Conservation (phyloP, 176 grass and related monocot species). For the Cenchrus fungigraminus region DNA sequence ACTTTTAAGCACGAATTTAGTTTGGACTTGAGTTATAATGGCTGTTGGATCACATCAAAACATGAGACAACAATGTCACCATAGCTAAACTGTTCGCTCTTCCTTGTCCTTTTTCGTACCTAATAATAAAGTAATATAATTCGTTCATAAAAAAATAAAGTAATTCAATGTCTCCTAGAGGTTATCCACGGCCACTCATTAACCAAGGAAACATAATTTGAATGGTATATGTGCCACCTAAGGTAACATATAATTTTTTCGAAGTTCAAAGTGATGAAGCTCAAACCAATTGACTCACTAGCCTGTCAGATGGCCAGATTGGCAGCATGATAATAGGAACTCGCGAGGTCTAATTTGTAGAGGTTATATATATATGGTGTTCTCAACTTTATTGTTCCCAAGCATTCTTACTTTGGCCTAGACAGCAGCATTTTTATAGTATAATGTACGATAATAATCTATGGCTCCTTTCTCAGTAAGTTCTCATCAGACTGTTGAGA, state of each 20-base stretch:
- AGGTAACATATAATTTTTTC: background rate
- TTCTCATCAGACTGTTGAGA: background rate
- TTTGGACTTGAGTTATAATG: background rate
- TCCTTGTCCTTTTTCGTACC: background rate
- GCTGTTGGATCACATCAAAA: background rate
- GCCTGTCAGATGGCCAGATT: background rate
- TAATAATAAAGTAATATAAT: background rate
- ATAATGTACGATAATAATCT: background rate
- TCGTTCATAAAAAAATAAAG: too few species aligned
- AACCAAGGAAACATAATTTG: background rate
- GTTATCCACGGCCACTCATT: background rate
- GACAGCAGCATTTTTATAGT: background rate
- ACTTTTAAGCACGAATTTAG: background rate
- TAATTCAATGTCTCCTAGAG: background rate
- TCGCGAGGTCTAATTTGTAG: slow-evolving; percentile 4
- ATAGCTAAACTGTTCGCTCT: background rate
- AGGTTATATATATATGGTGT: background rate
- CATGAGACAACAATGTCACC: background rate
- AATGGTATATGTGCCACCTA: background rate
- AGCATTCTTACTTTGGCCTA: slow-evolving; percentile 5
- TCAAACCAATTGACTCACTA: slow-evolving; percentile 9
- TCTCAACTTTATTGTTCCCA: background rate
- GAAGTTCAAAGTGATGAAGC: slow-evolving; percentile 6
- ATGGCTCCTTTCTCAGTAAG: slow-evolving; percentile 1
- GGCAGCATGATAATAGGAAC: slow-evolving; percentile 7